phyloP scores from a whole-genome alignment of 192 early-diverging fungal genomes.

The Gonapodya prolifera region DNA sequence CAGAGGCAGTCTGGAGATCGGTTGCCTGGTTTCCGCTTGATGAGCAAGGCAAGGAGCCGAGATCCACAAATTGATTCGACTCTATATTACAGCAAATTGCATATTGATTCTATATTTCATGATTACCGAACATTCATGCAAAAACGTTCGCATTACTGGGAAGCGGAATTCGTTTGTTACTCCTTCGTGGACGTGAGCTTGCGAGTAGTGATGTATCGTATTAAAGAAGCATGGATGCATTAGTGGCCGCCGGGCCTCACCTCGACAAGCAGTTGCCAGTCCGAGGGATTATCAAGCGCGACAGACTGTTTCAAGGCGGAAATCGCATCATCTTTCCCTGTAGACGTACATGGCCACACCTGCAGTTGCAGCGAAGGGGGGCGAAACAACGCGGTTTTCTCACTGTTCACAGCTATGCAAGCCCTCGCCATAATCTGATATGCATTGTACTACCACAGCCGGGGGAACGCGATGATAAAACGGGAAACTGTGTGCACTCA shows the following conservation, averaged over 20 bases:
- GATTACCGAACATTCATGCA: too few species aligned
- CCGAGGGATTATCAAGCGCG: slow-evolving; percentile 43
- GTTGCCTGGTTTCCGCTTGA: background rate
- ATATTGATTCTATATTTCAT: background rate
- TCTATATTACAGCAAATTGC: too few species aligned
- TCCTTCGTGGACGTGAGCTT: background rate
- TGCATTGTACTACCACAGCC: slow-evolving; percentile 33
- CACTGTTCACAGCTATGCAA: slow-evolving; percentile 46
- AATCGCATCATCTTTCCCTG: slow-evolving; percentile 49
- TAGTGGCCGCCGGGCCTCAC: background rate
- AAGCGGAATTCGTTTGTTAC: too few species aligned
- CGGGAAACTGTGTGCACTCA: background rate
- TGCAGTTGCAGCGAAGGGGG: background rate
- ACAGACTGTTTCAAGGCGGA: slow-evolving; percentile 43
- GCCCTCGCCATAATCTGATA: slow-evolving; percentile 49
- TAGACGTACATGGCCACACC: background rate
- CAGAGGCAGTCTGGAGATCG: background rate
- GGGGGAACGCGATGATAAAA: too few species aligned
- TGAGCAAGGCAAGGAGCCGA: too few species aligned
- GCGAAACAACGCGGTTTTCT: background rate
- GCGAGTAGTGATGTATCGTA: too few species aligned
- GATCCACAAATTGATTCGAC: too few species aligned
- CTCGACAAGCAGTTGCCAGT: slow-evolving; percentile 23
- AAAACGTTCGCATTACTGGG: too few species aligned
- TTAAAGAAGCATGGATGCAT: background rate